These are phyloP conservation scores for Dipodascopsis uninucleata DNA, from an alignment of 805 yeast species.

Conservation along the genomic window DNA sequence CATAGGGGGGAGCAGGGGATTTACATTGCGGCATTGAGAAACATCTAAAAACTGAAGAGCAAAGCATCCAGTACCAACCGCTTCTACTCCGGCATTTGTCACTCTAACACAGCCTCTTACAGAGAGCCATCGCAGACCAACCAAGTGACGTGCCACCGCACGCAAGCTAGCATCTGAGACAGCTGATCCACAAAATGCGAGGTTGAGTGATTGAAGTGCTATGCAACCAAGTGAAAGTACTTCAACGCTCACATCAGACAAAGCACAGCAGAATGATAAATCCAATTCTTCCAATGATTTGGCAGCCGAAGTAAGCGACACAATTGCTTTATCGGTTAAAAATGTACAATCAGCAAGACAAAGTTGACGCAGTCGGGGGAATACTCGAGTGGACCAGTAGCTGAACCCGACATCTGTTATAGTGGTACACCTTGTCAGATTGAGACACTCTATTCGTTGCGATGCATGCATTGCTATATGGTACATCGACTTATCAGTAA, in stretches of 20 bases:
- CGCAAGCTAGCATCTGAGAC: conserved; percentile 68
- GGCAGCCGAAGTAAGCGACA: conserved; percentile 59
- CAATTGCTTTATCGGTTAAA: conserved; percentile 60
- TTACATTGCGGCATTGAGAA: conserved; percentile 65
- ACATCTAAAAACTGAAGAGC: conserved; percentile 54
- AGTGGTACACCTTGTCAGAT: conserved; percentile 71
- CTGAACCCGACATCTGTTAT: conserved; percentile 72
- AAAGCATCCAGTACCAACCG: conserved; percentile 54
- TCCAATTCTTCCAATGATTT: conserved; percentile 55
- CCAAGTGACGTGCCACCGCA: conserved; percentile 54
- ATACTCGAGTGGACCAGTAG: conserved; percentile 57
- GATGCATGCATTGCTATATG: conserved; percentile 59
- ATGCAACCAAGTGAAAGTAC: conserved; percentile 66
- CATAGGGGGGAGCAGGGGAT: conserved; percentile 4
- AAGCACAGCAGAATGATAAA: conserved; percentile 70
- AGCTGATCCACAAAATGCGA: conserved; percentile 76
- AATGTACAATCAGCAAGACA: conserved; percentile 71
- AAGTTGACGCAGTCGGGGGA: conserved; percentile 51
- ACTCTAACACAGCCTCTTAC: conserved; percentile 72
- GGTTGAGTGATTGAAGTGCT: conserved; percentile 48
- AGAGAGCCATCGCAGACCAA: conserved; percentile 46
- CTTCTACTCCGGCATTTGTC: conserved; percentile 73
- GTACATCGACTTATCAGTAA: conserved; percentile 65
- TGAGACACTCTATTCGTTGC: conserved; percentile 51
- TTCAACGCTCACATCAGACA: conserved; percentile 66